phyloP scores from a whole-genome alignment of 257 asterid species.

The Solanum rostratum region DNA sequence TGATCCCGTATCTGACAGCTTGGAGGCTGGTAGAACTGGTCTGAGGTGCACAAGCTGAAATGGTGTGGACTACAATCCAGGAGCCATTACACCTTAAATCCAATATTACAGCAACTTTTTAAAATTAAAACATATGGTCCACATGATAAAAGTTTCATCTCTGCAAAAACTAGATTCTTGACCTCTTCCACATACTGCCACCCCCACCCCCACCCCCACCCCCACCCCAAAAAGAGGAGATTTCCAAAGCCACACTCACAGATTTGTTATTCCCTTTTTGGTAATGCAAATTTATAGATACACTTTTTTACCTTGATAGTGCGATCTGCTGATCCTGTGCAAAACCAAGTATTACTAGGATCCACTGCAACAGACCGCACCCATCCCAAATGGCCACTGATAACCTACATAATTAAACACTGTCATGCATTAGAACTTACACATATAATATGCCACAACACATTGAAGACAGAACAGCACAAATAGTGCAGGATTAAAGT shows the following conservation, averaged over 20 bases:
- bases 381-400: slow-evolving; percentile 60
- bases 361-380: slow-evolving; percentile 4
- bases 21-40: neutral
- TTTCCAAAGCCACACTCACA: neutral
- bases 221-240: neutral
- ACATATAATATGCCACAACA: neutral
- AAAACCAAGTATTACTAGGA: slow-evolving; percentile 2
- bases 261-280: neutral
- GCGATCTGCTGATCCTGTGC: neutral
- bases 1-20: neutral
- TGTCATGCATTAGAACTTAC: neutral
- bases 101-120: neutral
- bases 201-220: neutral
- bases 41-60: neutral
- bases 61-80: neutral
- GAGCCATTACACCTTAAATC: neutral
- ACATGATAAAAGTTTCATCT: neutral
- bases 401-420: slow-evolving; percentile 46
- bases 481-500: neutral
- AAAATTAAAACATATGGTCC: neutral
- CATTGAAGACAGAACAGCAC: neutral
- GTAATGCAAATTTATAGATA: neutral
- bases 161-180: neutral
- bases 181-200: neutral
- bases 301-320: slow-evolving; percentile 14